Conservation (phyloP, 163 green algal genomes). For the Prototheca wickerhamii region DNA sequence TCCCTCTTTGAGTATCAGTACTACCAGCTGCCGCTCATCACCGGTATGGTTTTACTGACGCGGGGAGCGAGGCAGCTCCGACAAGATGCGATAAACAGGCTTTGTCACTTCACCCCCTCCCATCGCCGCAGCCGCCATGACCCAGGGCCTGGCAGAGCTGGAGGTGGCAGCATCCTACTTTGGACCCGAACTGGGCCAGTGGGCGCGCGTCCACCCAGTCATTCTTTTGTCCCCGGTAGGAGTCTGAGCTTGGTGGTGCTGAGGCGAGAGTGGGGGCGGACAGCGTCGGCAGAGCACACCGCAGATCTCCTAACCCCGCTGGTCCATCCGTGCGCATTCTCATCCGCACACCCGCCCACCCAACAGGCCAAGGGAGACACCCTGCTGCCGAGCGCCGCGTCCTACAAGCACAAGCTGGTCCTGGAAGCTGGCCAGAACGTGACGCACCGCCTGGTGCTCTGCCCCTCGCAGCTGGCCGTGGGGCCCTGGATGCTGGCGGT, state of each 20-base stretch:
- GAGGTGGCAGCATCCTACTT: slow-evolving; percentile 19
- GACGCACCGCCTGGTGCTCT: slow-evolving; percentile 25
- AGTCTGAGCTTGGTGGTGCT: not conserved
- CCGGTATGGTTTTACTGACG: not conserved
- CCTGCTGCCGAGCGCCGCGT: slow-evolving; percentile 13
- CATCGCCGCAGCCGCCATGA: slow-evolving; percentile 9
- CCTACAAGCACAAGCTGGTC: slow-evolving; percentile 30
- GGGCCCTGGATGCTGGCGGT: slow-evolving; percentile 30
- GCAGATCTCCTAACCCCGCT: not conserved
- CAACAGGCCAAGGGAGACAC: slow-evolving; percentile 15
- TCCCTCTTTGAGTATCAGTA: slow-evolving; percentile 32
- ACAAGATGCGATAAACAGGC: not conserved
- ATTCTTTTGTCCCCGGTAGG: not conserved
- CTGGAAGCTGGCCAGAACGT: slow-evolving; percentile 24
- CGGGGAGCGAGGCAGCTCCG: not conserved
- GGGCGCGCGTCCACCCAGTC: not conserved
- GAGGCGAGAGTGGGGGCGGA: not conserved
- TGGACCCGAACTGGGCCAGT: not conserved
- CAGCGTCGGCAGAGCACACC: not conserved
- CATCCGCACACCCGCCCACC: not conserved
- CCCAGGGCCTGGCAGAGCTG: slow-evolving; percentile 19
- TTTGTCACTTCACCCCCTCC: not conserved
- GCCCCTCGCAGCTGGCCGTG: slow-evolving; percentile 24
- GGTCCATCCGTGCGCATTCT: not conserved
- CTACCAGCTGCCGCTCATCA: slow-evolving; percentile 25